These are phyloP conservation scores for Talaromyces sp. DNA, from an alignment of 2,329 filamentous ascomycete genomes.

Conservation along the genomic window DNA sequence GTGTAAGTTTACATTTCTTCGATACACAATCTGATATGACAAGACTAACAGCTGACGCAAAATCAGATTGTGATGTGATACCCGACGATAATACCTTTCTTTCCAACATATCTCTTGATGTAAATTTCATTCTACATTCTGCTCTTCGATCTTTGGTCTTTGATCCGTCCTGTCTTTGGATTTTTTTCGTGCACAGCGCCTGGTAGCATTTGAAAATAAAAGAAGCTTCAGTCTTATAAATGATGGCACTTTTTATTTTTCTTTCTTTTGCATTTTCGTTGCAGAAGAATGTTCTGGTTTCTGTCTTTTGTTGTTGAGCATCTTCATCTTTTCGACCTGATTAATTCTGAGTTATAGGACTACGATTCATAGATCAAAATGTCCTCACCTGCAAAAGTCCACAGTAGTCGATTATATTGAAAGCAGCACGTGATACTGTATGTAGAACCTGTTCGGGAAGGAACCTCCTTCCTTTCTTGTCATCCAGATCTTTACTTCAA, in stretches of 20 bases:
- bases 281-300: neutral
- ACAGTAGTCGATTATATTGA: neutral
- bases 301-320: neutral
- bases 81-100: slow-evolving; percentile 23
- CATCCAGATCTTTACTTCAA: neutral
- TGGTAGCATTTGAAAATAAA: slow-evolving; percentile 17
- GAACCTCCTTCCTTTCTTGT: neutral
- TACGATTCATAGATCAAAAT: neutral
- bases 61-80: slow-evolving; percentile 43
- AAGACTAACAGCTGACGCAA: neutral
- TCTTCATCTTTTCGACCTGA: neutral
- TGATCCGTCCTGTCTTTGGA: slow-evolving; percentile 20
- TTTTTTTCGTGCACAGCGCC: slow-evolving; percentile 21
- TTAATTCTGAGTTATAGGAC: neutral
- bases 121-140: neutral
- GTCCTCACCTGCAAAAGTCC: neutral
- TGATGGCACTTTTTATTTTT: neutral
- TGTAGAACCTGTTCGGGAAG: neutral
- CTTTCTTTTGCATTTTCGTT: neutral
- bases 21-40: neutral
- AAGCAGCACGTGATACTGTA: neutral
- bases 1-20: slow-evolving; percentile 63
- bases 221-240: neutral
- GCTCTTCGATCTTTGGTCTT: slow-evolving; percentile 14
- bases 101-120: slow-evolving; percentile 13